Evolutionary conservation across 768 basidiomycete species (phyloP).

Genomic region (Pulveroboletus ravenelii): DNA sequence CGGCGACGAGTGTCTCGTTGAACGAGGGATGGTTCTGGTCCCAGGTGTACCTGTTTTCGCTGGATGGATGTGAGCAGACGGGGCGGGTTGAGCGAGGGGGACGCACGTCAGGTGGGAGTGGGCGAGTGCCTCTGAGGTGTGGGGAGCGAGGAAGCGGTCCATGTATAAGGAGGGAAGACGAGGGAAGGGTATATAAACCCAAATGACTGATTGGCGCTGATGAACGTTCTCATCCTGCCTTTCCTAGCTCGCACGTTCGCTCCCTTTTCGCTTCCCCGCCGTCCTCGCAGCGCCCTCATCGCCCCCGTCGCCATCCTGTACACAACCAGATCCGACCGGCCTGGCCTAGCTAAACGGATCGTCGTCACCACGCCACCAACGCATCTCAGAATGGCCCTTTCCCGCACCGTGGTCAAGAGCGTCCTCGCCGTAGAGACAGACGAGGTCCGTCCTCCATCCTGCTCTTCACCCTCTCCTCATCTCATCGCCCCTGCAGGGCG

Average conservation of each 20-base stretch:
- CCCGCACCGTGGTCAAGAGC: constrained; percentile 69
- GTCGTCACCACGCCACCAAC: no score
- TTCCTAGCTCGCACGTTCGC: constrained; percentile 28
- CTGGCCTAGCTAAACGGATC: no score
- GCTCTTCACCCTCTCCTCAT: no score
- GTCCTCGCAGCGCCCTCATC: no score
- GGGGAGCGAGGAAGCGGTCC: constrained; percentile 70
- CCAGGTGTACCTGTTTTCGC: constrained; percentile 67
- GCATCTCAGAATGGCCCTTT: no score
- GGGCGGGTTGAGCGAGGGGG: background rate
- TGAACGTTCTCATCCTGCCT: constrained; percentile 21
- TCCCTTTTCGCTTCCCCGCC: no score
- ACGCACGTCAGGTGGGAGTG: constrained; percentile 64
- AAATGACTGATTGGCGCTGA: constrained; percentile 1
- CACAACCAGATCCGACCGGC: no score
- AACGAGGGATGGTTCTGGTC: constrained; percentile 65
- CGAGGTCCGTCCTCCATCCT: constrained; percentile 43
- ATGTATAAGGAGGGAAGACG: no score
- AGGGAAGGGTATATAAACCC: constrained; percentile 13
- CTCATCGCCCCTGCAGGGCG: constrained; percentile 58
- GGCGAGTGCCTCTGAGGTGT: constrained; percentile 70
- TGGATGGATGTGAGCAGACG: constrained; percentile 29
- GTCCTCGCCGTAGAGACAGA: constrained; percentile 72
- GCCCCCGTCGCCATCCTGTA: no score
- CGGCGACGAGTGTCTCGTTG: constrained; percentile 70